phyloP scores from a whole-genome alignment of 345 rosid species.

The Murraya paniculata region DNA sequence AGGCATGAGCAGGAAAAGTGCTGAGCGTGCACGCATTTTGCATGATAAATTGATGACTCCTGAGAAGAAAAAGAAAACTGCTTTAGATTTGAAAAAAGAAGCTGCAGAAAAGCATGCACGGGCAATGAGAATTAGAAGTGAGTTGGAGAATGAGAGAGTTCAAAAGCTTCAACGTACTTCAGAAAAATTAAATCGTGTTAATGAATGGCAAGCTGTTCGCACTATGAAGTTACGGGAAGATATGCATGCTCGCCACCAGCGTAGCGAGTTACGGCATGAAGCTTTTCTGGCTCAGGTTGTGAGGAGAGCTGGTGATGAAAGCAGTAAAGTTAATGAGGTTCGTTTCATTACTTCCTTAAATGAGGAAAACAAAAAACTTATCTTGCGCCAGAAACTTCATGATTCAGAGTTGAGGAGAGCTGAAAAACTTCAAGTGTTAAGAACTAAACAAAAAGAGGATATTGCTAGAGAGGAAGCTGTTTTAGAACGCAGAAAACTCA shows the following conservation, averaged over 20 bases:
- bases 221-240: conserved; percentile 68
- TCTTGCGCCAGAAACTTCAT: conserved; percentile 69
- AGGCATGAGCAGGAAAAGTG: conserved; percentile 62
- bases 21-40: conserved; percentile 63
- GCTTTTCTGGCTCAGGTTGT: conserved; percentile 76
- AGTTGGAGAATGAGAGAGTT: conserved; percentile 72
- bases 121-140: conserved; percentile 69
- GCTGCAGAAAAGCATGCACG: conserved; percentile 79
- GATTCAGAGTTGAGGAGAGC: conserved; percentile 80
- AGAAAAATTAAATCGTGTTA: conserved; percentile 67
- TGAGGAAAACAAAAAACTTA: conserved; percentile 76
- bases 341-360: conserved; percentile 79
- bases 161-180: conserved; percentile 77
- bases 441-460: conserved; percentile 70
- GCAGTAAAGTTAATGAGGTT: conserved; percentile 81
- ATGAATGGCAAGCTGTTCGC: conserved; percentile 81
- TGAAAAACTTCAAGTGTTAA: conserved; percentile 66
- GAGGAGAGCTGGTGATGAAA: conserved; percentile 85
- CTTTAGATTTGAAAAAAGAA: conserved; percentile 64
- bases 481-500: conserved; percentile 65
- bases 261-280: conserved; percentile 74
- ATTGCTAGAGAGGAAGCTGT: conserved; percentile 82
- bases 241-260: conserved; percentile 76
- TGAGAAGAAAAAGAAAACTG: conserved; percentile 74
- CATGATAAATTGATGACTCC: conserved; percentile 74